A percentile compares a stretch with the other conserved stretches of the same genome.
Evolutionary conservation across 495 filamentous ascomycete species (phyloP).

Genomic region (Umbilicaria muhlenbergii): DNA sequence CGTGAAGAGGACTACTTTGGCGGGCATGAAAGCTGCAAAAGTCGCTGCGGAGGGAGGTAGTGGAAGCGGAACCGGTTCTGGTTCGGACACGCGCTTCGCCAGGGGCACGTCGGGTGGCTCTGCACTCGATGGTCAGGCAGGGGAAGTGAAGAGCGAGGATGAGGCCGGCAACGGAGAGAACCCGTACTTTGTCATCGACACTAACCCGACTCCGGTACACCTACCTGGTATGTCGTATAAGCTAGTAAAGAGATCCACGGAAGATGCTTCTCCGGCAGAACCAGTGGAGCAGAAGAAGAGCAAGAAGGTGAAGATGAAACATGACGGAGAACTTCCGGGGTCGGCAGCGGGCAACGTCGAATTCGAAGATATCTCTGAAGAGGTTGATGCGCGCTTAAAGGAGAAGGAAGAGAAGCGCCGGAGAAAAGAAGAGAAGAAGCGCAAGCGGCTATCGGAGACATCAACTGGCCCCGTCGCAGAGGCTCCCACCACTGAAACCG

Average conservation of each 20-base stretch:
- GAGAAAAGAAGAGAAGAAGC: slow-evolving; percentile 17
- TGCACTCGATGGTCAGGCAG: background rate
- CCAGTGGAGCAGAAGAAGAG: slow-evolving; percentile 5
- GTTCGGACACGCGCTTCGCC: background rate
- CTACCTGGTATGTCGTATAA: slow-evolving; percentile 3
- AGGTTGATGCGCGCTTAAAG: slow-evolving; percentile 21
- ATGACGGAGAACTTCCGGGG: slow-evolving; percentile 3
- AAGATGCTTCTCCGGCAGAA: background rate
- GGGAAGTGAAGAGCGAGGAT: background rate
- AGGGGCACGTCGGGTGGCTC: background rate
- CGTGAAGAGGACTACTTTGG: slow-evolving; percentile 4
- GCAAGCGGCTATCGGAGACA: slow-evolving; percentile 15
- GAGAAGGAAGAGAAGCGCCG: slow-evolving; percentile 19
- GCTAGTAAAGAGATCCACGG: slow-evolving; percentile 5
- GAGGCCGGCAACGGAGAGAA: slow-evolving; percentile 2
- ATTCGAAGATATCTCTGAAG: slow-evolving; percentile 22
- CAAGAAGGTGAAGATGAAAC: slow-evolving; percentile 13
- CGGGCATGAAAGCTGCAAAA: background rate
- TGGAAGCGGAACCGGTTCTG: slow-evolving; percentile 6
- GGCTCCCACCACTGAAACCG: background rate
- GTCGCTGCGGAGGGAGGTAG: slow-evolving; percentile 1
- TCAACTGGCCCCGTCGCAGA: slow-evolving; percentile 1
- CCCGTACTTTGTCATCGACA: slow-evolving; percentile 13
- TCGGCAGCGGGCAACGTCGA: slow-evolving; percentile 3
- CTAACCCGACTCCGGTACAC: slow-evolving; percentile 13